Evolutionary conservation across 345 rosid genomes (phyloP), one percentile per base, ranked within the genome.

Genomic region (Citropsis articulata): DNA sequence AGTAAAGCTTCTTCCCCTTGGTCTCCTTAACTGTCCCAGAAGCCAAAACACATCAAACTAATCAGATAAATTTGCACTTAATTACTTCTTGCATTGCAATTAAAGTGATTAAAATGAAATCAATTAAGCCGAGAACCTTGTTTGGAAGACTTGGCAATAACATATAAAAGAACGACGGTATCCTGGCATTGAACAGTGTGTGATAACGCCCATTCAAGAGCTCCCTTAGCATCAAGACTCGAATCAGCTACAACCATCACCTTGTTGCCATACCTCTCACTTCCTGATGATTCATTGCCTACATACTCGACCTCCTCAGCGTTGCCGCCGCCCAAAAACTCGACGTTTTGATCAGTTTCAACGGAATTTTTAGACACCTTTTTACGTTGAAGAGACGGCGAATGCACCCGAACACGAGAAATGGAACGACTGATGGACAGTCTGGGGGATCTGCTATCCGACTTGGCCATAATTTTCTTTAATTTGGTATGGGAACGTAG

Each of bases 171-270:
- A 83, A 92, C 78, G 21, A 95, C 79, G 71, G 88, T 82, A 69
- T 92, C 95, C 24, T 88, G 87, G 76, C 66, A 62, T 69, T 89
- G 92, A 76, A 95, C 76, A 45, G 93, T 78, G 69, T 90, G 96
- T n/a, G 94, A 83, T 31, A 95, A 82, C 21, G 96, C 90, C 99
- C 99, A 92, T 80, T 95, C 97, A 67, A 93, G 92, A 35, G 98
- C 98, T 59, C 89, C 94, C 28, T 82, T 87, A 2, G 97, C 88
- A 72, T 92, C 97, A 55, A 84, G 76, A 57, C 87, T 92, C 45
- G 92, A 85, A 72, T 92, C 96, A 42, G 90, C 93, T 71, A 92
- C 94, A 78, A 93, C 98, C 99, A 93, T 92, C 27, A 95, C 97
- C 82, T 83, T 93, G 80, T 88, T 91, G 5, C 91, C 89, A 28